phyloP scores from a whole-genome alignment of 441 rosid genomes.

The Gossypium davidsonii region DNA sequence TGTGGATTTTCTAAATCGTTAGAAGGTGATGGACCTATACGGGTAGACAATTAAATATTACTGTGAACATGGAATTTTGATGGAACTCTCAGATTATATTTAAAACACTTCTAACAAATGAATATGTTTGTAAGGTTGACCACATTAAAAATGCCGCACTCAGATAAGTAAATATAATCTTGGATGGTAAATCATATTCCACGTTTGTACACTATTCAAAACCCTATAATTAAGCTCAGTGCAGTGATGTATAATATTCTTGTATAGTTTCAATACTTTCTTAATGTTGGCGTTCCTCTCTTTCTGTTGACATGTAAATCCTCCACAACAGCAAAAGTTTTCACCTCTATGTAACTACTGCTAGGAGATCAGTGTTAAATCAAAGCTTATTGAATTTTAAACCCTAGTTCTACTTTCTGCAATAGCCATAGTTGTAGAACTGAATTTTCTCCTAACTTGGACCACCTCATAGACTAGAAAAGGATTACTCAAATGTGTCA shows the following conservation, averaged over 20 bases:
- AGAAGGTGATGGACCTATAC: not conserved
- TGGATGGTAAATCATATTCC: not conserved
- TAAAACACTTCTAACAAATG: not conserved
- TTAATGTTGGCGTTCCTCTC: constrained; percentile 3
- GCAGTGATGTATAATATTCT: not conserved
- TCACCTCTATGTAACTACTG: not conserved
- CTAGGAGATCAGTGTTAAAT: constrained; percentile 1
- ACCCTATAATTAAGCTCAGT: not conserved
- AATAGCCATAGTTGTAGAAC: not conserved
- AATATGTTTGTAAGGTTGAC: not conserved
- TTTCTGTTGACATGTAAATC: constrained; percentile 1
- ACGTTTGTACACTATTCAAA: not conserved
- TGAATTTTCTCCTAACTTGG: not conserved
- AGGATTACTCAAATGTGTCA: not conserved
- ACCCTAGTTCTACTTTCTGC: not conserved
- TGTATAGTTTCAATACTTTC: not conserved
- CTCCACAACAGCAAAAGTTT: not conserved
- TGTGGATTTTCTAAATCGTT: not conserved
- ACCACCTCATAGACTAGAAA: not conserved
- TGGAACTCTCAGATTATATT: not conserved
- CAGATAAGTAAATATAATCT: not conserved
- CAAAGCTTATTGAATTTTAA: not conserved
- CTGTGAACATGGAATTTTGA: not conserved
- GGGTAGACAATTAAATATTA: not conserved
- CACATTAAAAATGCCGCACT: not conserved